Conservation (phyloP, 2,329 filamentous ascomycete species). For the Truncatella angustata region DNA sequence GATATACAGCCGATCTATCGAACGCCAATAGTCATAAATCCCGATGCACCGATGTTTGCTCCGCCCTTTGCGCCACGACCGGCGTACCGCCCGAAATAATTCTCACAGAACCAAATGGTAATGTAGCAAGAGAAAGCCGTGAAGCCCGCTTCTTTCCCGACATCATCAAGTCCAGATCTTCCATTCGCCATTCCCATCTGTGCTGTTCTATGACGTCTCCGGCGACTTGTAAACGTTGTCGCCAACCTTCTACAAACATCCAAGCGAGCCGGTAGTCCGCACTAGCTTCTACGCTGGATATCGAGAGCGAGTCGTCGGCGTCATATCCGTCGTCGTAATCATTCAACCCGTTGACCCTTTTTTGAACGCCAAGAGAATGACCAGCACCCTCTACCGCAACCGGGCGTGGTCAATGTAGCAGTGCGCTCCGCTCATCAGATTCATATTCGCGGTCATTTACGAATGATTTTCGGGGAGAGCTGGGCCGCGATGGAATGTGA, state of each 20-base stretch:
- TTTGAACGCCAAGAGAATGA: conserved; percentile 7
- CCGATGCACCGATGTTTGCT: too few relatives aligned
- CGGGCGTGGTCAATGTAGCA: conserved; percentile 41
- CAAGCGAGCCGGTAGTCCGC: conserved; percentile 33
- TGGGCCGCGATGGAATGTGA: neutral
- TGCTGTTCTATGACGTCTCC: conserved; percentile 32
- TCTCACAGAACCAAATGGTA: neutral
- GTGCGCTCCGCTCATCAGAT: conserved; percentile 27
- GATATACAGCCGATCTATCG: too few relatives aligned
- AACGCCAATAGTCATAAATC: too few relatives aligned
- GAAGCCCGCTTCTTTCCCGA: neutral
- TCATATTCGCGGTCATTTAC: conserved; percentile 18
- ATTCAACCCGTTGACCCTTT: too few relatives aligned
- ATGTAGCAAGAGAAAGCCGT: neutral
- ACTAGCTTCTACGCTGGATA: conserved; percentile 10
- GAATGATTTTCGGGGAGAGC: conserved; percentile 1
- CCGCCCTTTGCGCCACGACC: too few relatives aligned
- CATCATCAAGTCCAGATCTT: neutral
- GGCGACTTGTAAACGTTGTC: conserved; percentile 27
- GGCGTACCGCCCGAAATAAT: too few relatives aligned
- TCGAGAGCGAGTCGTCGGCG: conserved; percentile 11
- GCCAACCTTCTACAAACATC: conserved; percentile 37
- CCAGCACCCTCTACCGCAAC: conserved; percentile 18
- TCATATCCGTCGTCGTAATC: neutral
- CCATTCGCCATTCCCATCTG: conserved; percentile 15